Percentiles rank a stretch among this genome's conserved stretches.
Conservation (phyloP, 768 basidiomycete genomes). For the Crepidotus variabilis region DNA sequence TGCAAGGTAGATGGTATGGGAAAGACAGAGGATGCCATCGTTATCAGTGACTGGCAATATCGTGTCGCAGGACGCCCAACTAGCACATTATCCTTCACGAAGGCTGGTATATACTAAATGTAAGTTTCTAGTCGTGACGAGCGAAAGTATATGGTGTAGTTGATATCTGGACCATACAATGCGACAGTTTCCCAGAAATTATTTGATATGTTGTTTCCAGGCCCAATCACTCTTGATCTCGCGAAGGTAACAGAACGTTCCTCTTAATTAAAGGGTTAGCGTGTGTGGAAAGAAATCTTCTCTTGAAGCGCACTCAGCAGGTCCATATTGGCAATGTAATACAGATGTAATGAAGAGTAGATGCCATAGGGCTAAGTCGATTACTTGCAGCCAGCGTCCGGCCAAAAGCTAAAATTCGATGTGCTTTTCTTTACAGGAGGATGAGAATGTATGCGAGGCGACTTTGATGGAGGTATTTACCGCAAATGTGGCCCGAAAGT, state of each 20-base stretch:
- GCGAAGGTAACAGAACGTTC: constrained; percentile 31
- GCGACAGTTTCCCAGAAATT: constrained; percentile 24
- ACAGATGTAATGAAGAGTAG: constrained; percentile 25
- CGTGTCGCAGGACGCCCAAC: background rate
- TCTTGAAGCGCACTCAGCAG: constrained; percentile 12
- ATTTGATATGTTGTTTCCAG: constrained; percentile 30
- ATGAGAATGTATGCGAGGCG: background rate
- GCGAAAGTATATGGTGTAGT: background rate
- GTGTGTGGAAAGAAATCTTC: background rate
- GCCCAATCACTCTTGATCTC: constrained; percentile 30
- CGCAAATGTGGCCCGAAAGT: constrained; percentile 12
- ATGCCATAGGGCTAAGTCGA: constrained; percentile 23
- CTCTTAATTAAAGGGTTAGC: constrained; percentile 16
- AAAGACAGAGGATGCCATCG: background rate
- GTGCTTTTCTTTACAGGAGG: constrained; percentile 5
- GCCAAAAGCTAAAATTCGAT: constrained; percentile 17
- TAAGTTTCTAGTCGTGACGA: background rate
- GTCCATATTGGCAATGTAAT: constrained; percentile 20
- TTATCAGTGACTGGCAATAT: background rate
- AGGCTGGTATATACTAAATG: background rate
- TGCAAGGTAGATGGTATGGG: background rate
- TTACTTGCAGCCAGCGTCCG: constrained; percentile 31
- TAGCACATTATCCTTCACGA: background rate
- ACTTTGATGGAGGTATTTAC: constrained; percentile 1
- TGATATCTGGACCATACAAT: constrained; percentile 13